Base-by-base conservation (phyloP, 352 stramenopile species). In the Thalassiosira mediterranea region DNA sequence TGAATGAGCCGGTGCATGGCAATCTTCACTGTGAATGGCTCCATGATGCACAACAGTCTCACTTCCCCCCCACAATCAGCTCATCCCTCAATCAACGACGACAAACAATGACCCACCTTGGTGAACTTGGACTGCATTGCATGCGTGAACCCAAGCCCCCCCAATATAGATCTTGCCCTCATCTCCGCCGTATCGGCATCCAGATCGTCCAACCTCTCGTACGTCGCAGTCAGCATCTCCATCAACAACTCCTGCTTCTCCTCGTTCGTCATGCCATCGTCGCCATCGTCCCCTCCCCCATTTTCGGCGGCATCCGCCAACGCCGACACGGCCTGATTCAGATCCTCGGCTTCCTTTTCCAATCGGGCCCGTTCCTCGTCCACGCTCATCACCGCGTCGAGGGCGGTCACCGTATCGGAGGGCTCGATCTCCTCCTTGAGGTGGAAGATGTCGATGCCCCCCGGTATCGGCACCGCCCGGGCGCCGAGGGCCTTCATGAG, bases 401-500 rank as follows among this genome's bases (percentile, higher is more conserved):
- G 83, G 0, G 96, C 96, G 21, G 95, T 97, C 78, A 98, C 93
- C 21, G 96, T 95, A 52, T 93, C 86, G 66, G 85, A 96, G 15
- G 96, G 91, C 79, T 98, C 95, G 63, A 98, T 95, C 83, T 98
- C 96, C 83, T 98, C 94, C 84, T 97, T 97, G 3, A 98, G 81
- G 76, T 98, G 95, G 82, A 98, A 98, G 44, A 98, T 97, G 80
- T 98, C 95, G 82, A 98, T 98, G 28, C 87, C 95, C 4, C 97
- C 93, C 3, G 96, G 95, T 71, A 98, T 98, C 31, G 94, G 96
- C 54, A 98, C 89, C 15, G 95, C 94, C 25, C 96, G 87, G 32
- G 95, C 96, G 26, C 96, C 96, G n/a, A 99, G 76, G 19, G 96
- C 95, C 81, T 98, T 96, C 91, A 99, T 96, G 58, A 99, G 95